Base-by-base conservation (phyloP, 1,284 basidiomycete species). In the Sporisorium sorghi region DNA sequence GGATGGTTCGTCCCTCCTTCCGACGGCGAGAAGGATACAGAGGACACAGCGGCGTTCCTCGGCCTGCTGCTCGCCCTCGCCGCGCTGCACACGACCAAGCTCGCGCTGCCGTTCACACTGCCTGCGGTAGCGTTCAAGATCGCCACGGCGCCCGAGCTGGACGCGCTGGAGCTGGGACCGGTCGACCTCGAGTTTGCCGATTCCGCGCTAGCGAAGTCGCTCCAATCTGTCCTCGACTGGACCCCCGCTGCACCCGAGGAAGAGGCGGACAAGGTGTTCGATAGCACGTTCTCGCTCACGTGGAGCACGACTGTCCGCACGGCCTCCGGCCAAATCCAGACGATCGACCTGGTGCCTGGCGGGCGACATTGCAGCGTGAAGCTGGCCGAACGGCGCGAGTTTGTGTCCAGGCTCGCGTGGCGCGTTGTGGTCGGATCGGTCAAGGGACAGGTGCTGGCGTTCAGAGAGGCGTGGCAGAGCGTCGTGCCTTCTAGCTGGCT, bases 31-130 rank as follows among this genome's bases (percentile, higher is more conserved):
- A 48, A 33, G n/a, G 57, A 53, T 2, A 52, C 24, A 10, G 53
- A 58, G 8, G 53, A 48, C 2, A 52, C 51, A 19, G 46, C 68
- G 2, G 48, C 73, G 9, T 71, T 78, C 26, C 58, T 80, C 1
- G 78, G 78, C 19, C 23, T 71, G 3, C 48, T 71, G 5, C 61
- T 80, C 8, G 78, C 69, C 2, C 61, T 78, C 6, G 78, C 78
- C 1, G 59, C 73, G 15, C 49, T 78, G 21, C 70, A 76, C 39
- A 65, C 70, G n/a, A 57, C 71, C 24, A 74, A 76, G 23, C 43
- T 80, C 7, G 46, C 71, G 1, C 59, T 80, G 32, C 63, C 64
- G 7, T 72, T 77, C 33, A 24, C 51, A 0, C 44, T 58, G 14
- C 56, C 68, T 1, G n/a, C 66, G 12, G 74, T 76, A 0, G 65